Percentiles rank a stretch among this genome's conserved stretches.
Conservation (phyloP, 176 grass and related monocot genomes). For the Bromus sterilis region DNA sequence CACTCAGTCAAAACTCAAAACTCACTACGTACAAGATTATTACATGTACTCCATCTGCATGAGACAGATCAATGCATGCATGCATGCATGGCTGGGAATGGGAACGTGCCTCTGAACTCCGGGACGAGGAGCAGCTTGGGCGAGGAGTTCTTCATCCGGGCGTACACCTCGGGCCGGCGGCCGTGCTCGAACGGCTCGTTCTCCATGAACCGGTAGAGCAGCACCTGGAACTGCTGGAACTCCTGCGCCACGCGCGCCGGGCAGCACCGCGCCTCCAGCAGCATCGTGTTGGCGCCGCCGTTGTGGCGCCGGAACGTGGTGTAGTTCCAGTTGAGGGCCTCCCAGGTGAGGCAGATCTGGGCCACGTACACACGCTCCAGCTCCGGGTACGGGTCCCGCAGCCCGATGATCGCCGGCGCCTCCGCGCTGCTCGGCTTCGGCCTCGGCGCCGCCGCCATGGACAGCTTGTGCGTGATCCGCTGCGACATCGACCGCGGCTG, state of each 20-base stretch:
- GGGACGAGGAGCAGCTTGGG: slow-evolving; percentile 86
- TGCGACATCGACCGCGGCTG: slow-evolving; percentile 68
- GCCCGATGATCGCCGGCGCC: slow-evolving; percentile 11
- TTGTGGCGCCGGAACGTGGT: slow-evolving; percentile 43
- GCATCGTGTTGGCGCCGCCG: background rate
- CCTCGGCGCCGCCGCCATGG: slow-evolving; percentile 32
- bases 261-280: slow-evolving; percentile 42
- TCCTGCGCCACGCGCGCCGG: slow-evolving; percentile 69
- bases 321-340: slow-evolving; percentile 91
- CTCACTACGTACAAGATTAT: background rate
- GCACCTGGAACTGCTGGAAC: slow-evolving; percentile 93
- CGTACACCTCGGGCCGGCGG: slow-evolving; percentile 63
- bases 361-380: slow-evolving; percentile 84
- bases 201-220: slow-evolving; percentile 88
- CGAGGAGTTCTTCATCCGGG: slow-evolving; percentile 60
- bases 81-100: background rate
- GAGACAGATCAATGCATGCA: background rate
- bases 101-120: slow-evolving; percentile 77
- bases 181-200: slow-evolving; percentile 79
- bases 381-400: slow-evolving; percentile 59
- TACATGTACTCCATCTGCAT: background rate
- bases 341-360: slow-evolving; percentile 89
- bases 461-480: slow-evolving; percentile 45
- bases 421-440: slow-evolving; percentile 13
- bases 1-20: too few species aligned